Evolutionary conservation across 768 basidiomycete species (phyloP).

Genomic region (Mycena metata): DNA sequence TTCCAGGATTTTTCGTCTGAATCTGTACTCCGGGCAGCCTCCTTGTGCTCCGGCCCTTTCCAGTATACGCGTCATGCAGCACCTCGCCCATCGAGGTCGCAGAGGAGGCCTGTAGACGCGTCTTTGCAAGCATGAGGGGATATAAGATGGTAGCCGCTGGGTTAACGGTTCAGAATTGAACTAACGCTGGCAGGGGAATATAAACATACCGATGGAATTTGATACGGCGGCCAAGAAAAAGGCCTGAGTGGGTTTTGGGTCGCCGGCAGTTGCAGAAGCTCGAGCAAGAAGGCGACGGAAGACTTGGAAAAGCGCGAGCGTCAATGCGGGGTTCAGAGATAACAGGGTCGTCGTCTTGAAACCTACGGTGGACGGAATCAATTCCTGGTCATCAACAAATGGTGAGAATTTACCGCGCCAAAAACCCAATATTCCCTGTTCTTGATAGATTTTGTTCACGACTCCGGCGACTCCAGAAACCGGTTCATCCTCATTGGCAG

Average conservation of each 20-base stretch:
- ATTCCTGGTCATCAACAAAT: neutral
- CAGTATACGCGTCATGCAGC: slow-evolving; percentile 51
- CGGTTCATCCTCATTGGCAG: slow-evolving; percentile 32
- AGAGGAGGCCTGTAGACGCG: slow-evolving; percentile 60
- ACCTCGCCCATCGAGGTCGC: slow-evolving; percentile 53
- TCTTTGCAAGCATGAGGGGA: slow-evolving; percentile 73
- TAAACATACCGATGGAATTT: slow-evolving; percentile 56
- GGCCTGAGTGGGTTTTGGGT: slow-evolving; percentile 59
- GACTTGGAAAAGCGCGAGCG: slow-evolving; percentile 66
- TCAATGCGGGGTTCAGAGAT: slow-evolving; percentile 70
- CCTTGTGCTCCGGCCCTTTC: slow-evolving; percentile 31
- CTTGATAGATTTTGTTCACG: slow-evolving; percentile 58
- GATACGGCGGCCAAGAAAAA: slow-evolving; percentile 71
- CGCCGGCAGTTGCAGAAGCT: slow-evolving; percentile 38
- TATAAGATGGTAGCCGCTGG: slow-evolving; percentile 63
- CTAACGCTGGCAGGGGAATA: neutral
- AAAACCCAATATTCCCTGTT: slow-evolving; percentile 66
- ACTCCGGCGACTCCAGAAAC: slow-evolving; percentile 47
- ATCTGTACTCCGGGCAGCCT: slow-evolving; percentile 25
- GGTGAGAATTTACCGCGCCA: slow-evolving; percentile 61
- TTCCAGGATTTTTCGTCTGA: slow-evolving; percentile 40
- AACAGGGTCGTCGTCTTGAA: slow-evolving; percentile 64
- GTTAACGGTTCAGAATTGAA: neutral
- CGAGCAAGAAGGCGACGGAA: slow-evolving; percentile 57
- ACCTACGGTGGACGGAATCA: slow-evolving; percentile 47